Evolutionary conservation across 2,329 filamentous ascomycete genomes (phyloP), one percentile per base, ranked within the genome.

Genomic region (Diaporthe capsici): DNA sequence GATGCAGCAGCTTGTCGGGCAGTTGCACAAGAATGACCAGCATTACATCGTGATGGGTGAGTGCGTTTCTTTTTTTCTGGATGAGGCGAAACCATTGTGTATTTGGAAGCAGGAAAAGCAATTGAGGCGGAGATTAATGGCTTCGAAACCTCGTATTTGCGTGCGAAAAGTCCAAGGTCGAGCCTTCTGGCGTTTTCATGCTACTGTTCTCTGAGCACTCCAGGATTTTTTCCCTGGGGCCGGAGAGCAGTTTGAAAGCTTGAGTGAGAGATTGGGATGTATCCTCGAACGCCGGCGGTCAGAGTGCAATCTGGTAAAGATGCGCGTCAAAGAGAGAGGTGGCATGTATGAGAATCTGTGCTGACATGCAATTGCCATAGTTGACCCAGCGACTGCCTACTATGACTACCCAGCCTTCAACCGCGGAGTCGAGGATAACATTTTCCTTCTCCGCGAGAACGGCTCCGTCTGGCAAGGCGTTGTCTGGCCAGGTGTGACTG

Each of bases 401-500:
- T 84, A 84, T 34, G 86, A 91, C 77, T 87, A 85, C 75, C 82
- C 84, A 0, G 79, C 86, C 0, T 84, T 87, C 57, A 80, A 85
- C 15, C 82, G 82, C 4, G 88, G 88, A 8, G 81, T 86, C 4
- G 80, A 84, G 79, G 79, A 86, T 47, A 83, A 85, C 71, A 81
- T 88, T 74, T 90, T 89, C 79, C 81, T 90, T 20, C 84, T 86
- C 58, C 84, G 86, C 10, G 79, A 82, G 51, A 92, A 95, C 78
- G 93, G 89, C 12, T 88, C 87, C 1, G 83, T 86, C 70, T 90
- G 76, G 84, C 83, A 89, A 60, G 91, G 94, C 22, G 93, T 95
- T 22, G 94, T 96, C 31, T 96, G 94, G 94, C 92, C 94, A 8
- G 94, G 94, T 61, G 88, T 91, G 20, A 90, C 92, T 0, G 92